Evolutionary conservation across 2,329 filamentous ascomycete species (phyloP), one percentile per base, ranked within the genome.

Genomic region (Beauveria australis): DNA sequence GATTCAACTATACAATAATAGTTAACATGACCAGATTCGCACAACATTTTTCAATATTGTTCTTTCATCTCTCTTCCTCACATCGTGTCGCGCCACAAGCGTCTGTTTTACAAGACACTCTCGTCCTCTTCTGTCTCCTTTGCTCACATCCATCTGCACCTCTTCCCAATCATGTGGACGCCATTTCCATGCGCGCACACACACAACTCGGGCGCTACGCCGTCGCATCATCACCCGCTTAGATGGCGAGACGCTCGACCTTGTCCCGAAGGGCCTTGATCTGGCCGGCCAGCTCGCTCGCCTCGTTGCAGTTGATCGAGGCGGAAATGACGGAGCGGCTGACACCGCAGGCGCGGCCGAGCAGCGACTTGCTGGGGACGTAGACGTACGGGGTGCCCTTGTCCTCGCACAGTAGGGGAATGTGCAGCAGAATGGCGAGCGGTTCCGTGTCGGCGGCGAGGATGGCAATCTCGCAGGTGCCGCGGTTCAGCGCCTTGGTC

Each of bases 221-320:
- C 12, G 33, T 37, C 33, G 12, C 33, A 37, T 37, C 33, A 37
- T 37, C 33, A 16, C n/a, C 6, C 47, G 14, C 67, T 84, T 88
- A 97, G 79, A 97, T 96, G 81, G 93, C 92, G 67, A 97, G 83
- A 69, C 92, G 85, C 83, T 97, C 93, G 60, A 97, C 90, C 86
- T 96, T 95, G 78, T 95, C 90, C 82, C 93, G 95, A 71, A 97
- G 81, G 66, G 87, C 82, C 69, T 89, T 84, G 76, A 97, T 97
- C 81, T 95, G 91, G 71, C 85, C 84, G 75, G 88, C 89, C 63
- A 97, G 81, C 76, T 97, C 92, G 70, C 85, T 89, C 44, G 88
- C 89, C 78, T 96, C 91, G 82, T 96, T 96, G 76, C 89, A 92
- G 67, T 91, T 97, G 77, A 97, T 96, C 70, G 83, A 87, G 64